Evolutionary conservation across 1,139 yeast genomes (phyloP), one percentile per base, ranked within the genome.

Genomic region (Hyphopichia khmerensis): DNA sequence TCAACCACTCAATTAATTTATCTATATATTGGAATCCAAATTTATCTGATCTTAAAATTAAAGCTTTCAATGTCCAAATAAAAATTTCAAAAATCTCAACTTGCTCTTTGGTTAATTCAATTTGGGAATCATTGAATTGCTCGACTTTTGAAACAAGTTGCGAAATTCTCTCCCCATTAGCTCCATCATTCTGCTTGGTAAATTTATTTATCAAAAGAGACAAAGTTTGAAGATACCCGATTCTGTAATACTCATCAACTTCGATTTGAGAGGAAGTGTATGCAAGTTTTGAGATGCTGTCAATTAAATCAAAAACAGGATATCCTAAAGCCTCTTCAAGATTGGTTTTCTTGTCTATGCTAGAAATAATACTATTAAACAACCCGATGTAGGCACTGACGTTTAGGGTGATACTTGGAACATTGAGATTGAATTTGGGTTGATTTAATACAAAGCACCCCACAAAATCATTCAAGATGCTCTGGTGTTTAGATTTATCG

Each of bases 11-110:
- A 17, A 69, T 54, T 11, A 70, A 77, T 53, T 46, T 53, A 55
- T 35, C 60, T 57, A 49, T 75, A 60, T 69, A 69, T 6, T 54
- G 56, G n/a, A 67, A 60, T 0, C 84, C 83, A 1, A 53, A 39
- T 3, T 67, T 56, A 47, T 86, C 84, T 43, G 78, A 75, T 51
- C 77, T 80, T 57, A 87, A 56, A 1, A 87, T 57, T 39, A 87
- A 69, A 0, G 87, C 95, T 59, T 88, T 90, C 24, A 82, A 67
- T 5, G 82, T 62, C 96, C 96, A 89, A 1, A 82, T 67, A 26
- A 72, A 62, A 0, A 75, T 56, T 57, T 88, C 96, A 39, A 86
- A 61, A 3, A 52, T 44, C 35, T 55, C 59, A n/a, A 58, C 37
- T 34, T 42, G 42, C 9, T 36, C 31, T 14, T 40, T 21, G 27